A percentile compares a stretch with the other conserved stretches of the same genome.
Evolutionary conservation across 2,329 filamentous ascomycete species (phyloP).

Genomic region (Apiospora malaysiana): DNA sequence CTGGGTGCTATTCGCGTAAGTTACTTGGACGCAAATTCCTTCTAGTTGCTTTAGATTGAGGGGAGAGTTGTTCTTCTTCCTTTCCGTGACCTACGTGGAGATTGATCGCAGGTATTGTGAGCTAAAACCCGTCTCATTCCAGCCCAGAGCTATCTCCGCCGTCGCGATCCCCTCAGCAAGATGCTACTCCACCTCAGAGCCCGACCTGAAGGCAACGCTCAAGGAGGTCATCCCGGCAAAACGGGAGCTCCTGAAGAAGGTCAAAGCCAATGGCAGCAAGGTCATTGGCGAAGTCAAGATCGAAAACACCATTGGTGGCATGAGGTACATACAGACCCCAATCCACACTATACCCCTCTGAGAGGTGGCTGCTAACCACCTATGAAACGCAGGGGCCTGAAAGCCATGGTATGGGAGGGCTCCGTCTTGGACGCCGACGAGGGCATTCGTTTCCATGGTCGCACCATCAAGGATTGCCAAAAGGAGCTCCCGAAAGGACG

Average conservation of each 20-base stretch:
- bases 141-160: conserved; percentile 39
- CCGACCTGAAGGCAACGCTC: conserved; percentile 87
- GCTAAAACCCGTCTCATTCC: conserved; percentile 24
- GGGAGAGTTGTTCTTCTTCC: no score
- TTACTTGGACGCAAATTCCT: no score
- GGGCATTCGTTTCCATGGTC: conserved; percentile 97
- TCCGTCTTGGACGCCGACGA: conserved; percentile 96
- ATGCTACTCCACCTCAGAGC: conserved; percentile 79
- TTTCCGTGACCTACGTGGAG: not conserved
- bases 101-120: not conserved
- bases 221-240: conserved; percentile 87
- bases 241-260: conserved; percentile 89
- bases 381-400: conserved; percentile 66
- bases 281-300: conserved; percentile 92
- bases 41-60: no score
- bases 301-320: conserved; percentile 92
- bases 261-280: conserved; percentile 84
- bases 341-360: conserved; percentile 24
- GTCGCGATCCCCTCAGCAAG: conserved; percentile 47
- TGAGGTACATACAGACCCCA: conserved; percentile 60
- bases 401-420: conserved; percentile 98
- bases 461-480: conserved; percentile 98
- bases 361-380: conserved; percentile 39
- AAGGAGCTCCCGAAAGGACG: conserved; percentile 90
- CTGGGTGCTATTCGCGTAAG: conserved; percentile 69